These are phyloP conservation scores for Cladosporium sp. DNA, from an alignment of 2,329 filamentous ascomycete genomes.

Conservation along the genomic window DNA sequence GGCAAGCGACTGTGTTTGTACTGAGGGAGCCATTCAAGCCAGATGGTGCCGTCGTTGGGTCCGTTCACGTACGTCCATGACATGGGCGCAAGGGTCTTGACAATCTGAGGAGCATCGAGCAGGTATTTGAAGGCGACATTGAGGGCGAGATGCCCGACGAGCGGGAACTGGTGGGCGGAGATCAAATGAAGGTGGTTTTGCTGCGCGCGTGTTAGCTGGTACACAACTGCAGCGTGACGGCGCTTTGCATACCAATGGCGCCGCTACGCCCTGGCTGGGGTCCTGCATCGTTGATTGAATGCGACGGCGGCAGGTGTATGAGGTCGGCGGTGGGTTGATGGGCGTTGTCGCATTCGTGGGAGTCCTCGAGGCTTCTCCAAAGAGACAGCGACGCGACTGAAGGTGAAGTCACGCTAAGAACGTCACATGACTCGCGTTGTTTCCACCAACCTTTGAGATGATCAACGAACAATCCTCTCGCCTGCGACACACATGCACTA, in stretches of 20 bases:
- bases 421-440: constrained; percentile 18
- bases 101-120: constrained; percentile 78
- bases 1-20: constrained; percentile 73
- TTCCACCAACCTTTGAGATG: background rate
- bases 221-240: background rate
- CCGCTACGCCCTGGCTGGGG: constrained; percentile 50
- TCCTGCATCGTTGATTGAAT: constrained; percentile 38
- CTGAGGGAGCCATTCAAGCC: constrained; percentile 86
- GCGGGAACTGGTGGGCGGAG: constrained; percentile 78
- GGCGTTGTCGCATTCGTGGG: constrained; percentile 13
- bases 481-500: background rate
- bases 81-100: constrained; percentile 81
- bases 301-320: background rate
- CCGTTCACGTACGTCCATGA: constrained; percentile 89
- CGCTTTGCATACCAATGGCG: constrained; percentile 41
- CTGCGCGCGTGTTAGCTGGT: constrained; percentile 46
- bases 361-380: background rate
- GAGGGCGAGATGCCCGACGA: constrained; percentile 68
- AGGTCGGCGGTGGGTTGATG: background rate
- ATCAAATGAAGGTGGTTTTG: constrained; percentile 87
- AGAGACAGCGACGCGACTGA: background rate
- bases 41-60: constrained; percentile 76
- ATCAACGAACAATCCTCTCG: background rate
- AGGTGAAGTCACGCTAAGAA: background rate
- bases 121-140: constrained; percentile 82